Percentiles rank a stretch among this genome's conserved stretches.
phyloP scores from a whole-genome alignment of 2,329 filamentous ascomycete genomes.

The Diaporthe capsici region DNA sequence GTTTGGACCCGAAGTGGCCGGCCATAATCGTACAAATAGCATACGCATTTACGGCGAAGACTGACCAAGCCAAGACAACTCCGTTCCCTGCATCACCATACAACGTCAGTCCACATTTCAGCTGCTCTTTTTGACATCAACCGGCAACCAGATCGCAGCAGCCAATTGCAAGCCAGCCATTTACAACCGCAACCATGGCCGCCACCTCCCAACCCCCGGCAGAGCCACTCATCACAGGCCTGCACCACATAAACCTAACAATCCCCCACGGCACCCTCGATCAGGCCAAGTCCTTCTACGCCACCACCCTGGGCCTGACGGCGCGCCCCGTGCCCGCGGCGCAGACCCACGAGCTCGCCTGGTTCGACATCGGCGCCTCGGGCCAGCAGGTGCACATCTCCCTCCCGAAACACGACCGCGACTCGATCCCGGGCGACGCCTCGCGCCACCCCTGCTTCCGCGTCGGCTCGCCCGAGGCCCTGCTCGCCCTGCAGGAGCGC shows the following conservation, averaged over 20 bases:
- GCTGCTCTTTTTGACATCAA: background rate
- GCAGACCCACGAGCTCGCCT: conserved; percentile 66
- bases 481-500: conserved; percentile 60
- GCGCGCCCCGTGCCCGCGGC: conserved; percentile 65
- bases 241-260: conserved; percentile 71
- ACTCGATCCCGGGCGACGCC: conserved; percentile 51
- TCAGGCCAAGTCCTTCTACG: conserved; percentile 68
- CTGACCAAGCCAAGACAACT: no score
- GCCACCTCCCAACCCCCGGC: conserved; percentile 41
- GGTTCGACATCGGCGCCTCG: conserved; percentile 71
- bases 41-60: background rate
- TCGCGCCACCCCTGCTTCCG: conserved; percentile 72
- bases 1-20: background rate
- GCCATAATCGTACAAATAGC: background rate
- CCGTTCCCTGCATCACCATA: background rate
- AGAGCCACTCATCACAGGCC: conserved; percentile 61
- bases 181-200: background rate
- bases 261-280: conserved; percentile 67
- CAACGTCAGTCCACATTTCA: background rate
- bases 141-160: background rate
- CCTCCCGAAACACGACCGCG: conserved; percentile 54
- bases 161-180: background rate
- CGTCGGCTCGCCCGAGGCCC: conserved; percentile 60
- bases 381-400: conserved; percentile 72
- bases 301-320: conserved; percentile 67